Conservation (phyloP, 2,329 filamentous ascomycete species). For the Onygenales sp. region DNA sequence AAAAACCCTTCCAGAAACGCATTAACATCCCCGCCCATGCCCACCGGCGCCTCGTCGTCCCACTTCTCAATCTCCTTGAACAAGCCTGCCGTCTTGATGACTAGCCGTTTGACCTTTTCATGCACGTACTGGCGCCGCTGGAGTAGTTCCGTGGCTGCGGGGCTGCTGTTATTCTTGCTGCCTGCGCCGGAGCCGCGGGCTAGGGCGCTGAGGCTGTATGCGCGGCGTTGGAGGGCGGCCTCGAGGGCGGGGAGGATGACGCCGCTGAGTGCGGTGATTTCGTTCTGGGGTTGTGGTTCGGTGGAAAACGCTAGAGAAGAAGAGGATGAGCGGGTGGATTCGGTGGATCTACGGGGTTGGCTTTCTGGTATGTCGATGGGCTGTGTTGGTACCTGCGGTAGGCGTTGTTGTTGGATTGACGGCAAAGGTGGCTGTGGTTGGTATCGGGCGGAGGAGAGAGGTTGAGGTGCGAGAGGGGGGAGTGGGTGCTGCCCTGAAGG, state of each 20-base stretch:
- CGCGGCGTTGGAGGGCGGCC: slow-evolving; percentile 74
- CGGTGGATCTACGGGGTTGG: slow-evolving; percentile 6
- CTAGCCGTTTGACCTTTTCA: slow-evolving; percentile 70
- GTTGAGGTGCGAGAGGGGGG: slow-evolving; percentile 18
- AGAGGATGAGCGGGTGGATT: slow-evolving; percentile 9
- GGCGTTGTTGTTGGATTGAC: slow-evolving; percentile 6
- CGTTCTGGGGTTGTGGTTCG: slow-evolving; percentile 42
- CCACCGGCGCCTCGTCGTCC: slow-evolving; percentile 77
- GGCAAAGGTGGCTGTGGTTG: slow-evolving; percentile 2
- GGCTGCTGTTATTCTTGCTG: slow-evolving; percentile 30
- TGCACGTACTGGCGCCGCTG: slow-evolving; percentile 66
- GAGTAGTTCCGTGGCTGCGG: slow-evolving; percentile 43
- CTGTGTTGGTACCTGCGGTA: slow-evolving; percentile 28
- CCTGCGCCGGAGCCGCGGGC: slow-evolving; percentile 13
- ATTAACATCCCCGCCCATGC: slow-evolving; percentile 84
- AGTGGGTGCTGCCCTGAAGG: slow-evolving; percentile 17
- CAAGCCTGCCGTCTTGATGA: slow-evolving; percentile 70
- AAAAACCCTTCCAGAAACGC: slow-evolving; percentile 85
- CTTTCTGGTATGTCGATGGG: slow-evolving; percentile 45
- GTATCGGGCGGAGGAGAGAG: slow-evolving; percentile 6
- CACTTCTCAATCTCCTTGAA: slow-evolving; percentile 86
- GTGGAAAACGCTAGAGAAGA: slow-evolving; percentile 11
- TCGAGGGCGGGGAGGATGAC: slow-evolving; percentile 91
- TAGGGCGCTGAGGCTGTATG: slow-evolving; percentile 43
- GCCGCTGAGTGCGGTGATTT: slow-evolving; percentile 77